Percentiles rank a stretch among this genome's conserved stretches.
phyloP scores from a whole-genome alignment of 176 grass and related monocot species.

The Aegilops tauschii region DNA sequence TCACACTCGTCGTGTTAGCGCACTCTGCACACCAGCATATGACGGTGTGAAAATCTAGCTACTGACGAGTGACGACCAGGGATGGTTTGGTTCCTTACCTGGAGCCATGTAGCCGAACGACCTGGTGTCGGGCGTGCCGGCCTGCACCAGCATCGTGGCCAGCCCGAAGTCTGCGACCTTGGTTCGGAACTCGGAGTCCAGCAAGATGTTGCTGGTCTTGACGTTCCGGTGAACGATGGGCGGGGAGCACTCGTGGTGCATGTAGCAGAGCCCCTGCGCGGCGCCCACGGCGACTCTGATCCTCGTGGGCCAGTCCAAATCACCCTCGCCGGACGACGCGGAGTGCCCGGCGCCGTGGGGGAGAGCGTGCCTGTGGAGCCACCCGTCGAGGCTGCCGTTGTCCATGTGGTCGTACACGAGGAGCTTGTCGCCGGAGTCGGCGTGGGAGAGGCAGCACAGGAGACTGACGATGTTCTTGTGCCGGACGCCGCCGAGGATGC shows the following conservation, averaged over 20 bases:
- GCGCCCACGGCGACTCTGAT: slow-evolving; percentile 60
- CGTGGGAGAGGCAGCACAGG: slow-evolving; percentile 60
- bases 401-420: slow-evolving; percentile 90
- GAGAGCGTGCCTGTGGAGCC: slow-evolving; percentile 48
- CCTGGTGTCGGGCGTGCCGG: slow-evolving; percentile 41
- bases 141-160: slow-evolving; percentile 58
- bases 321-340: background rate
- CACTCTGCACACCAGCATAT: slow-evolving; percentile 44
- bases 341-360: background rate
- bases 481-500: slow-evolving; percentile 61
- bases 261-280: slow-evolving; percentile 66
- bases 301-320: slow-evolving; percentile 63
- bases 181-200: slow-evolving; percentile 61
- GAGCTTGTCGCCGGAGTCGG: slow-evolving; percentile 51
- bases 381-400: slow-evolving; percentile 71
- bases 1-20: slow-evolving; percentile 52
- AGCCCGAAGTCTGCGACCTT: slow-evolving; percentile 76
- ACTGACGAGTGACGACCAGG: too few species aligned
- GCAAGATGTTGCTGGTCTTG: slow-evolving; percentile 84
- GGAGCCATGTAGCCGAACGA: slow-evolving; percentile 94
- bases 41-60: background rate
- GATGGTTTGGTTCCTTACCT: slow-evolving; percentile 29
- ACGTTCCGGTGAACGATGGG: slow-evolving; percentile 80
- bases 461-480: slow-evolving; percentile 89
- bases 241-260: slow-evolving; percentile 73